Base-by-base conservation (phyloP, 257 asterid genomes). In the Henckelia pumila region DNA sequence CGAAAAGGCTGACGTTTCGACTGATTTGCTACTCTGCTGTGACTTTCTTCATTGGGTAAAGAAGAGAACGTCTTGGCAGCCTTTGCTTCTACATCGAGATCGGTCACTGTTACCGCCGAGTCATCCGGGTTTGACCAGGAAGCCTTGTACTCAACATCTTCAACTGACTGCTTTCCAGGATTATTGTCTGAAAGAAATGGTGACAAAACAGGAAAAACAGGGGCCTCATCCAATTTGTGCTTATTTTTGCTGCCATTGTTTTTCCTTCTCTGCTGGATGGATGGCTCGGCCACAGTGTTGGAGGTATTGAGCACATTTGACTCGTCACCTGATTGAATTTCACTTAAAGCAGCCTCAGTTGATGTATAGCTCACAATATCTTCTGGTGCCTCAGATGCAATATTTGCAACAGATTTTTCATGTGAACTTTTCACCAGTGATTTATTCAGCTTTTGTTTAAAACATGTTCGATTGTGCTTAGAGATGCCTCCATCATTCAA, bases 1-100 rank as follows among this genome's bases (percentile, higher is more conserved):
- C 93, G 95, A 30, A 82, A 64, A 22, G 78, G 80, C 72, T 86
- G 94, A 66, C 86, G 75, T 78, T 83, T 94, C 85, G 78, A 77
- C 62, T 79, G 92, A 75, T 69, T 81, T 70, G 66, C 63, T 44
- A 71, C 79, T 70, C 80, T 85, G 77, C 76, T 75, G 63, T 81
- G 88, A 65, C 79, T 61, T 62, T 88, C 92, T 66, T 85, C 93
- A 57, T 29, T 69, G n/a, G 75, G 78, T 49, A 80, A 63, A 70
- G 85, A 80, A 70, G 84, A 56, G 61, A 65, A 67, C 35, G 23
- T 77, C 72, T 72, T 85, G 70, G 74, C 70, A 76, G 79, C 61
- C 68, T 74, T 83, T 74, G 33, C 69, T 67, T 74, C 80, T 71
- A 53, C 68, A 61, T 81, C 80, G 37, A 64, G 68, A 73, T 72